Evolutionary conservation across 2,329 filamentous ascomycete species (phyloP), one percentile per base, ranked within the genome.

Genomic region (Cladosporium halotolerans): DNA sequence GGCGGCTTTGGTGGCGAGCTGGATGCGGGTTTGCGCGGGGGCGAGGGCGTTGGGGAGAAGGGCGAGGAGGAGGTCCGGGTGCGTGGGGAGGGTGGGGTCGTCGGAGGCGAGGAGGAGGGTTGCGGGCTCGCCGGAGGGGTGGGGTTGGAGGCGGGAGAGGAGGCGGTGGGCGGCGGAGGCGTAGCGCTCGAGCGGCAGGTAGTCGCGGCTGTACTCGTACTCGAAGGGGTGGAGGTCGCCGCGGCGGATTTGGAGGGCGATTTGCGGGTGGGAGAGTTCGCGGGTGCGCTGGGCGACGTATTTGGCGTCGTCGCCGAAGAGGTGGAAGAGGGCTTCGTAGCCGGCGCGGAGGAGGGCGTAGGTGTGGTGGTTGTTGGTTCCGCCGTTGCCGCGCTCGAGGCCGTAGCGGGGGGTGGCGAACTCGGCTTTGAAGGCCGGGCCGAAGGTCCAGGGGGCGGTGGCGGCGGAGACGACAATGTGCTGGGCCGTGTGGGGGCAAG

Each of bases 141-240:
- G n/a, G 23, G 54, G 36, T 32, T 51, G 67, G 49, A 68, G 69
- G 8, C 72, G 66, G 7, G 80, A 75, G 39, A 51, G 18, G 10
- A 50, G 47, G 9, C 78, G 74, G 34, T 74, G 72, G 1, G 81
- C 84, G n/a, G 73, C 78, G 54, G 82, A 76, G 31, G 77, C 72
- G 66, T 89, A 95, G 19, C 80, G 72, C 50, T 85, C 79, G 0
- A 88, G 74, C 0, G 90, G 90, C 14, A 95, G 81, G 64, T 95
- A 95, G 31, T 86, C 85, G 52, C 84, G 79, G 42, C 80, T 79
- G 69, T 90, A 92, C 66, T 91, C 85, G 62, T 79, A 85, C 67
- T 92, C 88, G 54, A 83, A 76, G 0, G 89, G 89, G 60, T 89
- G 88, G 8, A 82, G 76, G 66, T 95, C 89, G 28, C 89, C 89